Evolutionary conservation across 306 rosid genomes (phyloP), one percentile per base, ranked within the genome.

Genomic region (Cucumis hystrix): DNA sequence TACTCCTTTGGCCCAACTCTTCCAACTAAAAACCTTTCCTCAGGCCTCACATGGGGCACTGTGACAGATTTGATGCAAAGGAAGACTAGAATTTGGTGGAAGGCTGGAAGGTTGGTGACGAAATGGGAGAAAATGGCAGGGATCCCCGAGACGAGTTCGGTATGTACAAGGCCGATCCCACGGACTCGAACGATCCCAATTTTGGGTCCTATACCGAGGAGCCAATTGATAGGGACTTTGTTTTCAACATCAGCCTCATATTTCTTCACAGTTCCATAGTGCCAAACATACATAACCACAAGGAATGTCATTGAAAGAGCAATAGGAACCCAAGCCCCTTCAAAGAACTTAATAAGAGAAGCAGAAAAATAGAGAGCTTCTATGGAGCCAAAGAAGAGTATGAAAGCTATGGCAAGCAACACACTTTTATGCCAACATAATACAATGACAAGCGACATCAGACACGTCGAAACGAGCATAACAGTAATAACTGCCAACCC

Each of bases 331-430:
- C 99, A 95, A 18, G 97, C 99, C 37, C 99, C 99, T 76, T 95
- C 99, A 40, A 82, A 87, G 83, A 95, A 95, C 87, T 95, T 95
- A 70, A 87, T 92, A 80, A 95, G 91, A 17, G 99, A 90, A 30
- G 99, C 99, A 57, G 99, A 92, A 86, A 95, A 95, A 86, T 95
- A 92, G 80, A 95, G 93, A 67, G 93, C 96, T 83, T 95, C 99
- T 78, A 95, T 83, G 81, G 93, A 95, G 80, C 99, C 99, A 33
- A 92, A 95, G 90, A 95, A 89, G 86, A 95, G 47, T 64, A 90
- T 17, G 81, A 95, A 95, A 84, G 90, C 86, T 61, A 92, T 66
- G 67, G 97, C 97, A 15, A 91, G 81, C 41, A 80, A 60, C 49
- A 82, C 49, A 57, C 83, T 92, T 79, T 81, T 90, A 66, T 82